Evolutionary conservation across 331 rosid genomes (phyloP), one percentile per base, ranked within the genome.

Genomic region (Stylosanthes scabra): DNA sequence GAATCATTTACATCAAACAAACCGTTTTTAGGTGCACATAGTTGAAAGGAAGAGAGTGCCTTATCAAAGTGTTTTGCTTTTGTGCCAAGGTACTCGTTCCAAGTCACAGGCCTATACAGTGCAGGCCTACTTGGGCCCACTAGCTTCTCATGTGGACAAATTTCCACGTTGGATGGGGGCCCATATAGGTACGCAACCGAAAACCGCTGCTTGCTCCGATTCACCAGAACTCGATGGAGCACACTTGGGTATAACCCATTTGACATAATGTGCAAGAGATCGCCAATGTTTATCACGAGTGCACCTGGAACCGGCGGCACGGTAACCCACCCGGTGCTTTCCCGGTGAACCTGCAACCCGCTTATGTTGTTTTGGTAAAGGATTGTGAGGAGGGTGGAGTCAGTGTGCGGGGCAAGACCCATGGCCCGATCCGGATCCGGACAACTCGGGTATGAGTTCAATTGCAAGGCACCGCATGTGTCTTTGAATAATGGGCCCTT

Each of bases 361-460:
- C 93, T 88, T 0, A 88, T 90, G 78, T 74, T 80, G 75, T 79
- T 92, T 34, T 95, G 97, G 83, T 92, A 54, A 5, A 95, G 79
- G 9, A 95, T 85, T 0, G 99, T 87, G 58, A 95, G 79, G 9
- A 95, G 84, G 66, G 97, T 92, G 0, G 99, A 92, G 68, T 95
- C 99, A 0, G 98, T 95, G 63, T 95, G 97, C 6, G 92, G 86
- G 0, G 93, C 92, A 0, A 95, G 84, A 25, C 99, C 97, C 99
- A 92, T 92, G 71, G 99, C 97, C 8, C 88, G 92, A 11, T 87
- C 90, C 0, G 99, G 99, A 34, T 95, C 98, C 0, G 99, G 99
- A 42, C 99, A 95, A 28, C 74, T 83, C 3, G 99, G 99, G 82
- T 95, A 95, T 0, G 87, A 92, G 59, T 95, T 95, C 57, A 92